Conservation (phyloP, 106 monocot species). For the Dendrobium huoshanense region DNA sequence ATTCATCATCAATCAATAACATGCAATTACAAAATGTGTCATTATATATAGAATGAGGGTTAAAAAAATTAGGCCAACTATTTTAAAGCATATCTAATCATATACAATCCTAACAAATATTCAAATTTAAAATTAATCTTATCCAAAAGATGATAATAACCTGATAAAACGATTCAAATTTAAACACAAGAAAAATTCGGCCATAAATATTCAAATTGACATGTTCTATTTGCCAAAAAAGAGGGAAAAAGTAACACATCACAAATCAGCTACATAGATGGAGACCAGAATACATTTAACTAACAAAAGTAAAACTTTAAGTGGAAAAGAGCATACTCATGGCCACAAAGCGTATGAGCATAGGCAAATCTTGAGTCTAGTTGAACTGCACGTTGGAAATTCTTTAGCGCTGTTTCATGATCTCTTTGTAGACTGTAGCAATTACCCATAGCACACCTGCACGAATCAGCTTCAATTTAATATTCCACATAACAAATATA, state of each 20-base stretch:
- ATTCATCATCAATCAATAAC: too few species aligned
- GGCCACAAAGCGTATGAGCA: constrained; percentile 95
- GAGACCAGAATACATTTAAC: neutral
- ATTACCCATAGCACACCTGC: constrained; percentile 95
- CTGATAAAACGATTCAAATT: too few species aligned
- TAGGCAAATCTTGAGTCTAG: constrained; percentile 85
- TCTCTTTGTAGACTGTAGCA: constrained; percentile 96
- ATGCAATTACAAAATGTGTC: too few species aligned
- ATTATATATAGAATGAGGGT: too few species aligned
- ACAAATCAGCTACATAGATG: neutral
- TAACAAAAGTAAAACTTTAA: neutral
- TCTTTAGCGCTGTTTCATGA: constrained; percentile 95
- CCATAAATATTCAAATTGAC: neutral
- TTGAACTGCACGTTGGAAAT: constrained; percentile 86
- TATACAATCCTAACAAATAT: too few species aligned
- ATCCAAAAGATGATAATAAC: too few species aligned
- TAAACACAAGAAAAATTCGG: too few species aligned
- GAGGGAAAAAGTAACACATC: neutral
- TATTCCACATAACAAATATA: neutral
- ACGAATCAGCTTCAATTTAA: neutral
- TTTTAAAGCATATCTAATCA: too few species aligned
- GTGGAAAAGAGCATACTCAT: constrained; percentile 55
- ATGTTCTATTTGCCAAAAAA: neutral
- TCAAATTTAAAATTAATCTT: too few species aligned
- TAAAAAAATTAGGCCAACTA: too few species aligned